Evolutionary conservation across 805 yeast genomes (phyloP).

Genomic region (Candida peoriensis): DNA sequence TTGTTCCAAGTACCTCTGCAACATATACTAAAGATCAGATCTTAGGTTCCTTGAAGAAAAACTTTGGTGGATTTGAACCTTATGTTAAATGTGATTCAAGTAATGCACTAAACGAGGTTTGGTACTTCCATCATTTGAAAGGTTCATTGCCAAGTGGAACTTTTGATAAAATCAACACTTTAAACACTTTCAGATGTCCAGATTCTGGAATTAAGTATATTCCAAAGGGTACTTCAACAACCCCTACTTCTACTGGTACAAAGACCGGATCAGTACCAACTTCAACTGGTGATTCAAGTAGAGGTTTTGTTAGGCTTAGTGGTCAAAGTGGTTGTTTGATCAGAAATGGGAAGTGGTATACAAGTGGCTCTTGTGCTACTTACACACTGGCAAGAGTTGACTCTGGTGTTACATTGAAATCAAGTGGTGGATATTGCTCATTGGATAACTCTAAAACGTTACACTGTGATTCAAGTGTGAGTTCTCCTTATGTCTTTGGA

Average conservation of each 20-base stretch:
- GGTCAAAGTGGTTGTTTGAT: constrained; percentile 72
- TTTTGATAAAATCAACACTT: constrained; percentile 58
- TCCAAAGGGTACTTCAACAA: constrained; percentile 30
- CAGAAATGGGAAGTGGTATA: constrained; percentile 81
- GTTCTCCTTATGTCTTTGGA: constrained; percentile 30
- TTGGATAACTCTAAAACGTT: constrained; percentile 27
- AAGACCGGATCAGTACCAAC: constrained; percentile 6
- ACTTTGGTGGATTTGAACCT: constrained; percentile 48
- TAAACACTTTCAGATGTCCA: constrained; percentile 61
- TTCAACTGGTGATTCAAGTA: constrained; percentile 27
- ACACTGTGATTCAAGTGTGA: constrained; percentile 50
- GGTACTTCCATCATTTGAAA: constrained; percentile 74
- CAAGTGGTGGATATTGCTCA: constrained; percentile 75
- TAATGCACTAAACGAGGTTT: constrained; percentile 42
- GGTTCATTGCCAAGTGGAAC: constrained; percentile 70
- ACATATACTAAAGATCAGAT: constrained; percentile 57
- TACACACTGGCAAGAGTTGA: constrained; percentile 37
- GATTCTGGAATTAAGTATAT: constrained; percentile 59
- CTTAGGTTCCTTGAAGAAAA: constrained; percentile 42
- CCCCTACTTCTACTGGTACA: constrained; percentile 15
- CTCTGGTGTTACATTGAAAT: constrained; percentile 50
- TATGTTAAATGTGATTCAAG: constrained; percentile 55
- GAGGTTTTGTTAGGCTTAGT: constrained; percentile 46
- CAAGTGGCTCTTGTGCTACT: constrained; percentile 79
- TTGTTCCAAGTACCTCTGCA: constrained; percentile 53